Percentiles rank a stretch among this genome's conserved stretches.
phyloP scores from a whole-genome alignment of 1,284 basidiomycete genomes.

The Laetiporus sulphureus region DNA sequence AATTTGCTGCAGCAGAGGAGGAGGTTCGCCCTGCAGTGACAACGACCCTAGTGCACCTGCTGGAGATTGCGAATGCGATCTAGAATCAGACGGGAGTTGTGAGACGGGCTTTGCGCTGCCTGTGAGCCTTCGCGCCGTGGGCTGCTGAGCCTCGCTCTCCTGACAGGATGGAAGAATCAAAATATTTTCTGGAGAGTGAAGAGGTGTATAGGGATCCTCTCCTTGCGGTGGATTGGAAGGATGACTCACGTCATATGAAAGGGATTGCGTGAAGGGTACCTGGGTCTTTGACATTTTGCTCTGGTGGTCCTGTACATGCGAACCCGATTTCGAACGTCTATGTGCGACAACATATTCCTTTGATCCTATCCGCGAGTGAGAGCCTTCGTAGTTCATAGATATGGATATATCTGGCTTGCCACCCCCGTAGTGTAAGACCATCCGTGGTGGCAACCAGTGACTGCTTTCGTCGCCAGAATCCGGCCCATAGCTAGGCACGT shows the following conservation, averaged over 20 bases:
- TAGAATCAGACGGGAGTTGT: neutral
- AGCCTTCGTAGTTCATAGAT: slow-evolving; percentile 27
- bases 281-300: no score
- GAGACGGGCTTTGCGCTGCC: slow-evolving; percentile 6
- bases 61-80: neutral
- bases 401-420: slow-evolving; percentile 57
- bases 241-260: slow-evolving; percentile 23
- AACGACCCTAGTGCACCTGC: neutral
- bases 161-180: slow-evolving; percentile 26
- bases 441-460: slow-evolving; percentile 60
- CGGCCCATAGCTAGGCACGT: slow-evolving; percentile 37
- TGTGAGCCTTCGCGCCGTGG: no score
- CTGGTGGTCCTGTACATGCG: slow-evolving; percentile 14
- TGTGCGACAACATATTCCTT: no score
- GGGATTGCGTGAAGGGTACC: no score
- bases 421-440: slow-evolving; percentile 62
- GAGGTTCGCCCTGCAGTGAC: neutral
- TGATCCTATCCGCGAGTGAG: neutral
- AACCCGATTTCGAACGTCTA: slow-evolving; percentile 18
- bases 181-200: slow-evolving; percentile 27
- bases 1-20: neutral
- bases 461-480: slow-evolving; percentile 58
- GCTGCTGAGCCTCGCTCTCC: slow-evolving; percentile 18
- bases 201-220: slow-evolving; percentile 14
- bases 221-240: slow-evolving; percentile 8